These are phyloP conservation scores for Penicillium silybi DNA, from an alignment of 495 filamentous ascomycete species.

Conservation along the genomic window DNA sequence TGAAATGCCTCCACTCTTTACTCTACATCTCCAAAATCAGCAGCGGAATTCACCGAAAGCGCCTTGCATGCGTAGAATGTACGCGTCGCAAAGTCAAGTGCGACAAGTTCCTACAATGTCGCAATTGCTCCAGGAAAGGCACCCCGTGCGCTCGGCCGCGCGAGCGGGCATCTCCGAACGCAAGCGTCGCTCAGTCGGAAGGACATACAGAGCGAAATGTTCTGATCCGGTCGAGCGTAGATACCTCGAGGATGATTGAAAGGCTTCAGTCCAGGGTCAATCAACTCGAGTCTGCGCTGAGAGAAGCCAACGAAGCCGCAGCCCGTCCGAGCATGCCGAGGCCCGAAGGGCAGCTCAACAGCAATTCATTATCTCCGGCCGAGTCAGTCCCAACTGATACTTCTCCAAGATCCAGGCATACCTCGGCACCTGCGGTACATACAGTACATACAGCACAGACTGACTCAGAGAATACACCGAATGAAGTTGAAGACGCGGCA, in stretches of 20 bases:
- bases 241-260: constrained; percentile 9
- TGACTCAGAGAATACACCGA: constrained; percentile 1
- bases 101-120: constrained; percentile 27
- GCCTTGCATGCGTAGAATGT: constrained; percentile 26
- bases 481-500: constrained; percentile 36
- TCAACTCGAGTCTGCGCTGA: constrained; percentile 13
- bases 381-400: not conserved
- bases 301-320: constrained; percentile 6
- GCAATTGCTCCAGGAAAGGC: constrained; percentile 22
- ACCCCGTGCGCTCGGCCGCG: constrained; percentile 13
- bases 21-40: constrained; percentile 7
- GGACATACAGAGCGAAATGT: not conserved
- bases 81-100: constrained; percentile 28
- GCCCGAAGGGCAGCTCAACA: not conserved
- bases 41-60: constrained; percentile 17
- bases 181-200: constrained; percentile 2
- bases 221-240: constrained; percentile 2
- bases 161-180: constrained; percentile 14
- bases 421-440: not conserved
- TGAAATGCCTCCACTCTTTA: not conserved
- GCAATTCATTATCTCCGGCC: constrained; percentile 1
- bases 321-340: not conserved
- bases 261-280: constrained; percentile 18
- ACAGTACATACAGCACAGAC: not conserved
- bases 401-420: not conserved